Conservation (phyloP, 768 basidiomycete species). For the Lactarius sp. region DNA sequence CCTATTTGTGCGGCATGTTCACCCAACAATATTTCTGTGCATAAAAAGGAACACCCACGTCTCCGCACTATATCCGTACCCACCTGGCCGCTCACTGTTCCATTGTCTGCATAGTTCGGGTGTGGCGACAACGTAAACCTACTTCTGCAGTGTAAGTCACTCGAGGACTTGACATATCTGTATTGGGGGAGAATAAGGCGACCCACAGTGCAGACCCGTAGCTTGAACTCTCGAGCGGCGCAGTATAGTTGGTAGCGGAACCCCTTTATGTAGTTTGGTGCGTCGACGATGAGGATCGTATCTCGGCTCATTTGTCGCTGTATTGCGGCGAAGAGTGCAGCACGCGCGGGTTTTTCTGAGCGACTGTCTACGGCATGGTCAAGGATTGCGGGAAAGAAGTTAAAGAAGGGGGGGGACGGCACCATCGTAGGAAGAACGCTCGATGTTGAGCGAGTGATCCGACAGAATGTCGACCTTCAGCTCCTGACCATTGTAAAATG, state of each 20-base stretch:
- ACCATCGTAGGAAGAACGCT: constrained; percentile 72
- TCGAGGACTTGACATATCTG: background rate
- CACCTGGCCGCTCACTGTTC: constrained; percentile 54
- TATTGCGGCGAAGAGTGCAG: constrained; percentile 74
- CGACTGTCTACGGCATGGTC: constrained; percentile 49
- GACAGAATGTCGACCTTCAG: constrained; percentile 53
- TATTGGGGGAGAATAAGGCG: constrained; percentile 6
- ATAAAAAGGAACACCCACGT: constrained; percentile 49
- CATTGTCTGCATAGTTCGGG: constrained; percentile 73
- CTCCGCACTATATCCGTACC: constrained; percentile 51
- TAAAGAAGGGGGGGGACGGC: constrained; percentile 26
- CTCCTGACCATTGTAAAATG: constrained; percentile 48
- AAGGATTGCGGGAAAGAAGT: background rate
- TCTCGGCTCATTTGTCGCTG: constrained; percentile 67
- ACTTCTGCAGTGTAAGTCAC: constrained; percentile 27
- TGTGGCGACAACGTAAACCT: constrained; percentile 74
- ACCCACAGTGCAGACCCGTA: constrained; percentile 83
- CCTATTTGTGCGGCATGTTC: constrained; percentile 37
- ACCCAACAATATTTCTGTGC: constrained; percentile 6
- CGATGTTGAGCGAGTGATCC: constrained; percentile 65
- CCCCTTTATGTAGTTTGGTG: constrained; percentile 96
- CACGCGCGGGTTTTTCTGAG: constrained; percentile 86
- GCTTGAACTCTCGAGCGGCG: constrained; percentile 81
- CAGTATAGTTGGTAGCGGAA: constrained; percentile 98
- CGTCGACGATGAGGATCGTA: constrained; percentile 84